phyloP scores from a whole-genome alignment of 2,329 filamentous ascomycete genomes.

The Aspergillus transmontanensis region DNA sequence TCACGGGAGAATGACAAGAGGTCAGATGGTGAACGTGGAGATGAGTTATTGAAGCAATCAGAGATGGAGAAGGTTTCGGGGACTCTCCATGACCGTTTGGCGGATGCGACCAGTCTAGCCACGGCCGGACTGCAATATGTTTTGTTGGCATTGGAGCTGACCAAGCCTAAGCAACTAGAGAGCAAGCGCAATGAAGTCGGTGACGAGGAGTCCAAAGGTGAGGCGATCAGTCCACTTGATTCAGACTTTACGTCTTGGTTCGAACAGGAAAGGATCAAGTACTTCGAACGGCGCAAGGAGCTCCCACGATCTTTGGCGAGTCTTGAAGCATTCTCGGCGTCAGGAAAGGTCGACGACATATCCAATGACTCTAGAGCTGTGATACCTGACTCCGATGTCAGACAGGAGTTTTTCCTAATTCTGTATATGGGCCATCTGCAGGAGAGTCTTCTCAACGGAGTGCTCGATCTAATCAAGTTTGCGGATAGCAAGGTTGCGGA shows the following conservation, averaged over 20 bases:
- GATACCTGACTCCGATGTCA: constrained; percentile 29
- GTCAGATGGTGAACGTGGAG: constrained; percentile 8
- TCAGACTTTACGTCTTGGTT: constrained; percentile 57
- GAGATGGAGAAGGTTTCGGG: constrained; percentile 30
- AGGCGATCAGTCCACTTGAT: constrained; percentile 57
- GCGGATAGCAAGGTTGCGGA: constrained; percentile 64
- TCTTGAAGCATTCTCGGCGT: constrained; percentile 28
- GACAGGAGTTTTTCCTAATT: constrained; percentile 64
- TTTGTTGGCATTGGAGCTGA: constrained; percentile 52
- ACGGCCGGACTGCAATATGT: constrained; percentile 66
- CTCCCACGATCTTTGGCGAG: constrained; percentile 51
- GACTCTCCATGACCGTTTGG: constrained; percentile 45
- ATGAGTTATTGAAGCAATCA: constrained; percentile 15
- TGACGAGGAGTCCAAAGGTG: constrained; percentile 56
- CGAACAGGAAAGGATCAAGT: constrained; percentile 54
- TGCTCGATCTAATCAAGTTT: constrained; percentile 65
- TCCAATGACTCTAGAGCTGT: constrained; percentile 18
- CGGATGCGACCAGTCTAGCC: constrained; percentile 63
- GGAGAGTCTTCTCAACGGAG: constrained; percentile 58
- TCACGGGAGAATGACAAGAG: constrained; percentile 7
- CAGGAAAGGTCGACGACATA: constrained; percentile 37
- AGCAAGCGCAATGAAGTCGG: constrained; percentile 38
- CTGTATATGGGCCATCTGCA: constrained; percentile 68
- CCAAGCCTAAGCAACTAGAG: constrained; percentile 27
- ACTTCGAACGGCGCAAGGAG: constrained; percentile 54